These are phyloP conservation scores for Vanrija humicola DNA, from an alignment of 1,284 basidiomycete species.

Conservation along the genomic window DNA sequence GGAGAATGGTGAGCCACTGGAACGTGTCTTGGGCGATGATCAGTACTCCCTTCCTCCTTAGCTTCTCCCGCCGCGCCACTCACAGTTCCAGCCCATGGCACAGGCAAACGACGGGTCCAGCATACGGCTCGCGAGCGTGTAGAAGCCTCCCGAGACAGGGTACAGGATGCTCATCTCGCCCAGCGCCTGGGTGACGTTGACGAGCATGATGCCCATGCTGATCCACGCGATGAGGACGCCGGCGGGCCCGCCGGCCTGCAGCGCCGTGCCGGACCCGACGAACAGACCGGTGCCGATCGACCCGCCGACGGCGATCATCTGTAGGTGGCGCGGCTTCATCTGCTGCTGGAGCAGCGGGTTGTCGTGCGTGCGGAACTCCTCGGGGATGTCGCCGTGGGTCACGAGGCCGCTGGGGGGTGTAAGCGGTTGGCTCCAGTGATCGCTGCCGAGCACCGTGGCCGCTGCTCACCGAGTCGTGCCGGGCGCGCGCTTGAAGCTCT, in stretches of 20 bases:
- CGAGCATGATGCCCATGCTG: conserved; percentile 30
- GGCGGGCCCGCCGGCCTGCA: conserved; percentile 52
- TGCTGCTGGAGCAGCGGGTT: conserved; percentile 47
- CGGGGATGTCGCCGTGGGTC: conserved; percentile 34
- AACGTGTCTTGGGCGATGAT: conserved; percentile 29
- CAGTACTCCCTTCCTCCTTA: too few relatives aligned
- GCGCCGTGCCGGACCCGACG: conserved; percentile 51
- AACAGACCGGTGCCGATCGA: conserved; percentile 20
- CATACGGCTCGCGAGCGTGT: conserved; percentile 45
- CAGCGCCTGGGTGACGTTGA: conserved; percentile 43
- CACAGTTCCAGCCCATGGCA: conserved; percentile 49
- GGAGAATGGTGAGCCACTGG: conserved; percentile 48
- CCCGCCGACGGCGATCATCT: conserved; percentile 52
- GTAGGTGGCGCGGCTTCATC: conserved; percentile 47
- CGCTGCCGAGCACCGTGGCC: background rate
- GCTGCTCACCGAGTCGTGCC: conserved; percentile 37
- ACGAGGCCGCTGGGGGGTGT: conserved; percentile 28
- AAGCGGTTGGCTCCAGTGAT: background rate
- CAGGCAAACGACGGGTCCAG: conserved; percentile 42
- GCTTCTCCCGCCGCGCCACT: too few relatives aligned
- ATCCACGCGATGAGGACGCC: conserved; percentile 50
- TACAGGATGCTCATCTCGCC: conserved; percentile 52
- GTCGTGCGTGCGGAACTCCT: conserved; percentile 29
- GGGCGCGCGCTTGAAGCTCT: conserved; percentile 51
- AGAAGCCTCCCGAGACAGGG: conserved; percentile 53